phyloP scores from a whole-genome alignment of 345 rosid species.

The Eucalyptus marginata region DNA sequence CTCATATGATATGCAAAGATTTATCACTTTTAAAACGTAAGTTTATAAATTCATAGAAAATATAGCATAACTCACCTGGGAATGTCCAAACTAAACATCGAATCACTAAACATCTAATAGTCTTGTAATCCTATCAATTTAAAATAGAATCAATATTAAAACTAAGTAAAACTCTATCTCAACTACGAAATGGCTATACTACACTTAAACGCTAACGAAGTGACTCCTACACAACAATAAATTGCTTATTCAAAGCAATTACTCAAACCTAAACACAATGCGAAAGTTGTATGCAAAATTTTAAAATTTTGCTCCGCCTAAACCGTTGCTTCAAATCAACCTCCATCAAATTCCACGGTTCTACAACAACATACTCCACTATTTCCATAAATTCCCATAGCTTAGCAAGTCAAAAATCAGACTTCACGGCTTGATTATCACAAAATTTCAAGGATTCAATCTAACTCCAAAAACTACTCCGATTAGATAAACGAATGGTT shows the following conservation, averaged over 20 bases:
- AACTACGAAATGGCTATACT: neutral
- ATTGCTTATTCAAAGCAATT: no score
- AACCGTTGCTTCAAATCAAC: neutral
- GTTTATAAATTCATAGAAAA: no score
- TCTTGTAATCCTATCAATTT: neutral
- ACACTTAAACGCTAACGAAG: neutral
- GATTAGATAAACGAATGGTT: no score
- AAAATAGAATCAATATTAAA: neutral
- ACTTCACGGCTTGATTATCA: neutral
- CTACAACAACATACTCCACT: neutral
- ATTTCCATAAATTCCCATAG: neutral
- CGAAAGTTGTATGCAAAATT: no score
- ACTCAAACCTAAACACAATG: neutral
- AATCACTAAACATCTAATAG: rapidly evolving
- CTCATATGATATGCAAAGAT: neutral
- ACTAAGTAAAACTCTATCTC: neutral
- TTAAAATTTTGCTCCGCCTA: neutral
- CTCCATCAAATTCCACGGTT: neutral
- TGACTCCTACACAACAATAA: neutral
- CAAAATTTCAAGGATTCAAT: neutral
- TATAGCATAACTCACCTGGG: neutral
- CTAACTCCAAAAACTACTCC: neutral
- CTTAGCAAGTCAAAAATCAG: neutral
- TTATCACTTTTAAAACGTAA: no score
- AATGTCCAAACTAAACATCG: neutral